Percentiles rank a stretch among this genome's conserved stretches.
Conservation (phyloP, 2,329 filamentous ascomycete genomes). For the Aplosporella prunicola region DNA sequence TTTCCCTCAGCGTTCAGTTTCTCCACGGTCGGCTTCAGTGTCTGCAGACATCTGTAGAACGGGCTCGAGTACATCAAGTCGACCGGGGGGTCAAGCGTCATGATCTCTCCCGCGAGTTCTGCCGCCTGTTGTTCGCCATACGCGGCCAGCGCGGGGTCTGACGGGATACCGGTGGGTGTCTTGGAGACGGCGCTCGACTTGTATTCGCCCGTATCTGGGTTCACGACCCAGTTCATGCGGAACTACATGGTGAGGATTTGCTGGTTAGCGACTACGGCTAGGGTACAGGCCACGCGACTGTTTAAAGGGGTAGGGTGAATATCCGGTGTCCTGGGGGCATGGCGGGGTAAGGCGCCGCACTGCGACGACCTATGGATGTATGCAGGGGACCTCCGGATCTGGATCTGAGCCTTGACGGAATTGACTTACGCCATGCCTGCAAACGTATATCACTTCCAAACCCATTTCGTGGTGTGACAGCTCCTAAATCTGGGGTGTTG, state of each 20-base stretch:
- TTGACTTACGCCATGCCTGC: conserved; percentile 41
- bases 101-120: conserved; percentile 61
- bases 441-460: conserved; percentile 41
- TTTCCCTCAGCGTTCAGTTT: conserved; percentile 21
- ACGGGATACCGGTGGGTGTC: conserved; percentile 78
- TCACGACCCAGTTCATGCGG: conserved; percentile 80
- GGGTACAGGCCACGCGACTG: conserved; percentile 1
- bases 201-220: conserved; percentile 72
- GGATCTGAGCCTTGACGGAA: background rate
- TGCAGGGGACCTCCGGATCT: conserved; percentile 2
- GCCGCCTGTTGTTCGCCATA: conserved; percentile 77
- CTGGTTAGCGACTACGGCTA: background rate
- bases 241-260: conserved; percentile 48
- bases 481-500: background rate
- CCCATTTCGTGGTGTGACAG: conserved; percentile 24
- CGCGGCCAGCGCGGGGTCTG: conserved; percentile 77
- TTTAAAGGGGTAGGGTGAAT: conserved; percentile 4
- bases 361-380: conserved; percentile 1
- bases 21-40: conserved; percentile 27
- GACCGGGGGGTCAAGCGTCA: conserved; percentile 54
- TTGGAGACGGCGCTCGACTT: conserved; percentile 47
- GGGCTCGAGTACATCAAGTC: conserved; percentile 59
- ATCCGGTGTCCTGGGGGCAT: conserved; percentile 1
- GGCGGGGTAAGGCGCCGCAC: background rate
- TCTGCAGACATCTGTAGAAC: conserved; percentile 34